These are phyloP conservation scores for Diaporthe ampelina DNA, from an alignment of 2,329 filamentous ascomycete species.

Conservation along the genomic window DNA sequence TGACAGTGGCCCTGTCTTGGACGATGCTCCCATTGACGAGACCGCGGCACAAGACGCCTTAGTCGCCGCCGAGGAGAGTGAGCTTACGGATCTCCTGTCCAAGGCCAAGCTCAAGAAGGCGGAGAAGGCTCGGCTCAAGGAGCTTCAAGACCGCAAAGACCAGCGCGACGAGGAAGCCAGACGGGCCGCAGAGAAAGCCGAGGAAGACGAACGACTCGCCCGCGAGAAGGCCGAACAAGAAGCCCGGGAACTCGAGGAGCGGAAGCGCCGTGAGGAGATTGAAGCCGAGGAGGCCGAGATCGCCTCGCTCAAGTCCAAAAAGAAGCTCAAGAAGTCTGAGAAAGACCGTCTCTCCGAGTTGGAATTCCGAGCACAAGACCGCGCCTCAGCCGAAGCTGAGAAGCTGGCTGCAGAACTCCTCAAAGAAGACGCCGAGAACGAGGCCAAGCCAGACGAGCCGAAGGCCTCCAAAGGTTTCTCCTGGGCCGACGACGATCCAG, in stretches of 20 bases:
- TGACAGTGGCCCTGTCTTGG: neutral
- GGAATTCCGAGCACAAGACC: slow-evolving; percentile 34
- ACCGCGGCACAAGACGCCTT: slow-evolving; percentile 30
- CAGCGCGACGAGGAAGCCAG: slow-evolving; percentile 36
- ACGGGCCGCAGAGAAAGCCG: slow-evolving; percentile 32
- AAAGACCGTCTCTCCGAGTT: slow-evolving; percentile 38
- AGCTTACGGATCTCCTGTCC: slow-evolving; percentile 35
- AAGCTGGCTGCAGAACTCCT: slow-evolving; percentile 41
- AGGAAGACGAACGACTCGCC: slow-evolving; percentile 16
- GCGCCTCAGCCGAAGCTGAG: slow-evolving; percentile 35
- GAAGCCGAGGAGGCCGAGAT: slow-evolving; percentile 39
- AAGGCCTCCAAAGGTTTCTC: slow-evolving; percentile 18
- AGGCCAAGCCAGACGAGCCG: neutral
- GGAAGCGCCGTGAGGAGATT: slow-evolving; percentile 33
- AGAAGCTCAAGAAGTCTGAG: slow-evolving; percentile 37
- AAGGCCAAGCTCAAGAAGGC: slow-evolving; percentile 33
- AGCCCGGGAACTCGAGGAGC: slow-evolving; percentile 39
- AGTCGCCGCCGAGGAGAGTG: slow-evolving; percentile 39
- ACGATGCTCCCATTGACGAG: slow-evolving; percentile 29
- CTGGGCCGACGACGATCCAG: slow-evolving; percentile 40
- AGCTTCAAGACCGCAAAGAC: slow-evolving; percentile 38
- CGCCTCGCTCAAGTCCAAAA: slow-evolving; percentile 35
- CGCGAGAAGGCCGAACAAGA: slow-evolving; percentile 35
- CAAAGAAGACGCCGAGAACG: slow-evolving; percentile 47
- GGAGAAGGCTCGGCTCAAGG: slow-evolving; percentile 37